Evolutionary conservation across 495 filamentous ascomycete species (phyloP).

Genomic region (Tuber magnatum): DNA sequence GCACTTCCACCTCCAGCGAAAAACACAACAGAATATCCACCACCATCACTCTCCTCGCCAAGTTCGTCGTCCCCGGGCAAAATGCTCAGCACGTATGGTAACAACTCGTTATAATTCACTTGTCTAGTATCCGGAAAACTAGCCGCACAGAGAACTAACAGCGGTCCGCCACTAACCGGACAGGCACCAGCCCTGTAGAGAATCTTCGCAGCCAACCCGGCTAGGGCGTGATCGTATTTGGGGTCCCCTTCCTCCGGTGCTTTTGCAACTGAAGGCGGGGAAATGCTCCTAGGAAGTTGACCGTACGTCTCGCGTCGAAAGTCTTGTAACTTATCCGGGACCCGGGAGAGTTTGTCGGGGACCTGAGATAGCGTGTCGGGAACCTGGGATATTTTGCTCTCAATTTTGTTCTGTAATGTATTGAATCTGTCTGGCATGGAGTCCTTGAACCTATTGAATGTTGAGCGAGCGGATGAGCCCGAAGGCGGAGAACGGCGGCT

Average conservation of each 20-base stretch:
- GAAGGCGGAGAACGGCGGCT: conserved; percentile 9
- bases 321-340: conserved; percentile 24
- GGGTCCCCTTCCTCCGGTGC: conserved; percentile 28
- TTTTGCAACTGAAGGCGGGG: conserved; percentile 10
- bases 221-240: conserved; percentile 44
- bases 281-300: conserved; percentile 5
- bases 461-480: conserved; percentile 17
- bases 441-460: conserved; percentile 36
- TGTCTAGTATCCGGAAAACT: conserved; percentile 50
- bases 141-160: conserved; percentile 52
- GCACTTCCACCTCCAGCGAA: conserved; percentile 48
- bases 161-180: conserved; percentile 45
- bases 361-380: conserved; percentile 31
- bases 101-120: conserved; percentile 49
- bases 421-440: conserved; percentile 26
- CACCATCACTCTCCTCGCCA: conserved; percentile 43
- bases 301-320: conserved; percentile 12
- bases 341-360: conserved; percentile 13
- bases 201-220: conserved; percentile 45
- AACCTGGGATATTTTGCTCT: conserved; percentile 18
- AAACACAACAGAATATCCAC: conserved; percentile 52
- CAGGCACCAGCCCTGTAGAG: conserved; percentile 50
- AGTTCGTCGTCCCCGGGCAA: conserved; percentile 52
- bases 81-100: conserved; percentile 53
- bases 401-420: conserved; percentile 19